Evolutionary conservation across 495 filamentous ascomycete species (phyloP).

Genomic region (Thozetella sp.): DNA sequence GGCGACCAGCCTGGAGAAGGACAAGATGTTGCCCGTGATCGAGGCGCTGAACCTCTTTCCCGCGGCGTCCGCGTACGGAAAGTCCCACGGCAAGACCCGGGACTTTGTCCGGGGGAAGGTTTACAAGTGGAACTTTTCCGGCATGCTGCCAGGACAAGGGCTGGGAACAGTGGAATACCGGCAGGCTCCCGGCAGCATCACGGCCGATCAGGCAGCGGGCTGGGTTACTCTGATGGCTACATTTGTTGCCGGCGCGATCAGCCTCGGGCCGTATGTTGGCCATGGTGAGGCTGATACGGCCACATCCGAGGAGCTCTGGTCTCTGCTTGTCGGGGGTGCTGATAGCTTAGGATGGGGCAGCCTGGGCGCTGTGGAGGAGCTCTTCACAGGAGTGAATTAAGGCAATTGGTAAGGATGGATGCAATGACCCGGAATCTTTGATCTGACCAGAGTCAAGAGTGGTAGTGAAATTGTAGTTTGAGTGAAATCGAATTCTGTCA

Average conservation of each 20-base stretch:
- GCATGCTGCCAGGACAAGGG: conserved; percentile 14
- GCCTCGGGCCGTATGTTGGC: conserved; percentile 6
- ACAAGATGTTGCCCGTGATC: conserved; percentile 5
- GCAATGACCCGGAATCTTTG: too few species aligned
- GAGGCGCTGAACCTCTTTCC: conserved; percentile 23
- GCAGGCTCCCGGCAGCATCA: conserved; percentile 22
- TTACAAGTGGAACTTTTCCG: conserved; percentile 31
- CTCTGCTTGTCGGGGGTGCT: conserved; percentile 15
- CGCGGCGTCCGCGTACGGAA: conserved; percentile 11
- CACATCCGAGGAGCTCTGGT: conserved; percentile 20
- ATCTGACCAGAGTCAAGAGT: too few species aligned
- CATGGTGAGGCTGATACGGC: conserved; percentile 9
- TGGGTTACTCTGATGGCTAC: conserved; percentile 22
- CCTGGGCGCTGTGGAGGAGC: conserved; percentile 17
- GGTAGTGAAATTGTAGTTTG: too few species aligned
- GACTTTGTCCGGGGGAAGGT: conserved; percentile 26
- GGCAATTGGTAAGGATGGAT: background rate
- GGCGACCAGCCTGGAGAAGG: conserved; percentile 7
- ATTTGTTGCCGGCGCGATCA: conserved; percentile 23
- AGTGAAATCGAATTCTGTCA: too few species aligned
- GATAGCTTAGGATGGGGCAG: conserved; percentile 21
- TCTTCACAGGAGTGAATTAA: conserved; percentile 11
- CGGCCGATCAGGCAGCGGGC: conserved; percentile 13
- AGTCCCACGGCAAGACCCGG: conserved; percentile 12
- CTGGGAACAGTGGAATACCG: conserved; percentile 27